Evolutionary conservation across 345 rosid species (phyloP).

Genomic region (Corymbia maculata): DNA sequence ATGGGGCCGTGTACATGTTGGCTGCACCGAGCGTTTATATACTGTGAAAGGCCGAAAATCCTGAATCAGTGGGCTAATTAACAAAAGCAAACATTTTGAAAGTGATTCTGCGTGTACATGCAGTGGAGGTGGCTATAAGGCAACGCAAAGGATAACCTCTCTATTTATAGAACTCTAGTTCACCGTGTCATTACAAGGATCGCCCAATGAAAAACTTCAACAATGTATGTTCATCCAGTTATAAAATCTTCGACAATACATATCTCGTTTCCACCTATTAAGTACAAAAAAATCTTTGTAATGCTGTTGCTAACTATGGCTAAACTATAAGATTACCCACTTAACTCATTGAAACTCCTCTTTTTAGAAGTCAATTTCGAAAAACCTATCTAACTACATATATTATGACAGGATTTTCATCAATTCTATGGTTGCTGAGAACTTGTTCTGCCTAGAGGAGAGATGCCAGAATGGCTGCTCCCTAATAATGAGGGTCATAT

Average conservation of each 20-base stretch:
- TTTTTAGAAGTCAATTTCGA: background rate
- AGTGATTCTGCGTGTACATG: background rate
- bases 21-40: rapidly evolving
- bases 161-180: background rate
- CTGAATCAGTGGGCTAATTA: background rate
- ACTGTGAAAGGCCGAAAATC: background rate
- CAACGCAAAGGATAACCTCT: background rate
- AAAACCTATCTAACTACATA: background rate
- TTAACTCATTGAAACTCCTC: background rate
- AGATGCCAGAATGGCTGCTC: background rate
- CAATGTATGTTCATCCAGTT: background rate
- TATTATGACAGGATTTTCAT: background rate
- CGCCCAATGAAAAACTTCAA: background rate
- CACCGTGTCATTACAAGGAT: rapidly evolving
- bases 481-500: background rate
- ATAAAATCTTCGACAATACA: background rate
- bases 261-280: background rate
- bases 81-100: background rate
- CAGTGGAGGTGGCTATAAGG: background rate
- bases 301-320: background rate
- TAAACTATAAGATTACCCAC: background rate
- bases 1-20: background rate
- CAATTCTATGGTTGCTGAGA: rapidly evolving
- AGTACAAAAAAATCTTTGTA: background rate
- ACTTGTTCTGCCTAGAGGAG: rapidly evolving